phyloP scores from a whole-genome alignment of 768 basidiomycete genomes.

The Mycena capillaripes region DNA sequence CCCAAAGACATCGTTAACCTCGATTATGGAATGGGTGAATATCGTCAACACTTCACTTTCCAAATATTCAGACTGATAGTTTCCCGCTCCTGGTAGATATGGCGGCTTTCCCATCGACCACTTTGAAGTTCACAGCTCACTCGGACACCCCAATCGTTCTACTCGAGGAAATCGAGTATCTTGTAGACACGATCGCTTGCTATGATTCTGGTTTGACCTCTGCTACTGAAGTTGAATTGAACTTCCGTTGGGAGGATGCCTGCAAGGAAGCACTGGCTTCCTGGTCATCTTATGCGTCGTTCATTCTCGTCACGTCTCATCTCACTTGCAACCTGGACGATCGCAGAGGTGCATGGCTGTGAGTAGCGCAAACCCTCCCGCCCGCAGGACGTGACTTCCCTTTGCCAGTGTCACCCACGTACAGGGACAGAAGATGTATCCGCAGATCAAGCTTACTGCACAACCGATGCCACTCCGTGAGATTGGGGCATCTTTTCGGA shows the following conservation, averaged over 20 bases:
- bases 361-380: too few species aligned
- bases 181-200: background rate
- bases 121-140: conserved; percentile 15
- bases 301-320: conserved; percentile 20
- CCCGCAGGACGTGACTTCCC: too few species aligned
- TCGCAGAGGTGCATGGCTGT: conserved; percentile 25
- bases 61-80: background rate
- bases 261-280: background rate
- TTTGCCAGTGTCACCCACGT: background rate
- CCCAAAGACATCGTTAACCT: background rate
- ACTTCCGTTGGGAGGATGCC: conserved; percentile 4
- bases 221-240: background rate
- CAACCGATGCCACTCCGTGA: conserved; percentile 6
- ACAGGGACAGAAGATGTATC: background rate
- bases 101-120: conserved; percentile 1
- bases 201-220: background rate
- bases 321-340: background rate
- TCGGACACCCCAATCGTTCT: conserved; percentile 3
- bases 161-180: conserved; percentile 18
- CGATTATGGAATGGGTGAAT: background rate
- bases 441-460: conserved; percentile 5
- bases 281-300: background rate
- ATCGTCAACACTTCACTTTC: background rate
- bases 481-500: background rate
- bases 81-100: background rate